A percentile compares a stretch with the other conserved stretches of the same genome.
Evolutionary conservation across 179 eudicot species (phyloP).

Genomic region (Spergularia azorica): DNA sequence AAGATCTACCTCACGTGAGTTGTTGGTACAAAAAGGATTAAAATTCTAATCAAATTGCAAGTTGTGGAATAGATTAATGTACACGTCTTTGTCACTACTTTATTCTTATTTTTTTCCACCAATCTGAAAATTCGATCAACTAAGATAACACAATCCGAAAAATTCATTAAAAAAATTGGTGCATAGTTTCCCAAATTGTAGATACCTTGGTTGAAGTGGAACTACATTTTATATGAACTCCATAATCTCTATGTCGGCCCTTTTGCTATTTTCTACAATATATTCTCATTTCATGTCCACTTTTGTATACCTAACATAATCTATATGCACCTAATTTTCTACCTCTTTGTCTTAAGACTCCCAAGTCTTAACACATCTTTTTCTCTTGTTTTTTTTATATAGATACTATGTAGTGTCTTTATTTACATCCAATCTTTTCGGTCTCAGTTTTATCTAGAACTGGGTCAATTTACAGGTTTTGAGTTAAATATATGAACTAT

Average conservation of each 20-base stretch:
- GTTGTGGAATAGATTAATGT: constrained; percentile 12
- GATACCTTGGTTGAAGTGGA: neutral
- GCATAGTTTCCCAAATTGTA: constrained; percentile 7
- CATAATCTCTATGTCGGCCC: constrained; percentile 30
- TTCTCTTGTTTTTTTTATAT: too few species aligned
- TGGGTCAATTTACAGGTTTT: too few species aligned
- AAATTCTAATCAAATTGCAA: neutral
- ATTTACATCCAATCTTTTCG: too few species aligned
- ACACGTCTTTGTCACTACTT: neutral
- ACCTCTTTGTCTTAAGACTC: neutral
- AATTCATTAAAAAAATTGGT: neutral
- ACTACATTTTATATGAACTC: neutral
- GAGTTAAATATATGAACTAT: too few species aligned
- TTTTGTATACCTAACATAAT: constrained; percentile 14
- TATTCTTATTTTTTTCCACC: too few species aligned
- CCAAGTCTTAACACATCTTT: too few species aligned
- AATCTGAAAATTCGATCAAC: too few species aligned
- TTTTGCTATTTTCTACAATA: neutral
- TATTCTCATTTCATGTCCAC: neutral
- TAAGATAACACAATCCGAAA: too few species aligned
- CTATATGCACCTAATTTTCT: neutral
- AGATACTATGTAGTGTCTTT: too few species aligned
- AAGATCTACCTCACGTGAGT: constrained; percentile 30
- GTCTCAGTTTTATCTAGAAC: too few species aligned
- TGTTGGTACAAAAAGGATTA: too few species aligned